Evolutionary conservation across 1,139 yeast species (phyloP).

Genomic region (Kodamaea derodonti): DNA sequence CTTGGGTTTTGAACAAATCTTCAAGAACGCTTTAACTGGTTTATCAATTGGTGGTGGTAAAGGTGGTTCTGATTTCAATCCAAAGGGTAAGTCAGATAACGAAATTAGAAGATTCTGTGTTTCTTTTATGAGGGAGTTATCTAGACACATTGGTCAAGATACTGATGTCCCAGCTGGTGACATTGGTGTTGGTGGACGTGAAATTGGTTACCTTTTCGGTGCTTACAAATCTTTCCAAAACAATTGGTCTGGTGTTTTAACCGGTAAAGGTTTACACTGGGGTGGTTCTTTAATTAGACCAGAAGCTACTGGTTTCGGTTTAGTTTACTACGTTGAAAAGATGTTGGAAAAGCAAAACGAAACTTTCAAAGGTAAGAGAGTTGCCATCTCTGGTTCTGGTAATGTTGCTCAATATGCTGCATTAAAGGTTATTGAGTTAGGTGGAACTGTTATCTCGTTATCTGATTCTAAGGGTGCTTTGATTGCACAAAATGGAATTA

Average conservation of each 20-base stretch:
- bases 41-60: conserved; percentile 99
- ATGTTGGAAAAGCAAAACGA: conserved; percentile 94
- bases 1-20: conserved; percentile 96
- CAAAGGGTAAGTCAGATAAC: conserved; percentile 86
- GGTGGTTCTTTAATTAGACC: conserved; percentile 99
- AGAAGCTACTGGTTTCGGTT: conserved; percentile 98
- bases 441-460: conserved; percentile 89
- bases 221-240: conserved; percentile 91
- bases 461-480: conserved; percentile 94
- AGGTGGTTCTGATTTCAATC: conserved; percentile 98
- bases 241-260: conserved; percentile 94
- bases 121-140: conserved; percentile 92
- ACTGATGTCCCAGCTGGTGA: conserved; percentile 99
- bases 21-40: conserved; percentile 97
- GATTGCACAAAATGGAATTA: conserved; percentile 73
- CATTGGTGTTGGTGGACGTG: conserved; percentile 92
- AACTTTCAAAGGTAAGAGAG: conserved; percentile 86
- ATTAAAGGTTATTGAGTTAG: conserved; percentile 92
- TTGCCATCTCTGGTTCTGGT: conserved; percentile 96
- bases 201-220: conserved; percentile 91
- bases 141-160: conserved; percentile 94
- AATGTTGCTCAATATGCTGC: conserved; percentile 99
- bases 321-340: conserved; percentile 93
- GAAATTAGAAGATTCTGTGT: conserved; percentile 97
- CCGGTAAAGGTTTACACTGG: conserved; percentile 97